phyloP scores from a whole-genome alignment of 306 rosid species.

The Corylus americana region DNA sequence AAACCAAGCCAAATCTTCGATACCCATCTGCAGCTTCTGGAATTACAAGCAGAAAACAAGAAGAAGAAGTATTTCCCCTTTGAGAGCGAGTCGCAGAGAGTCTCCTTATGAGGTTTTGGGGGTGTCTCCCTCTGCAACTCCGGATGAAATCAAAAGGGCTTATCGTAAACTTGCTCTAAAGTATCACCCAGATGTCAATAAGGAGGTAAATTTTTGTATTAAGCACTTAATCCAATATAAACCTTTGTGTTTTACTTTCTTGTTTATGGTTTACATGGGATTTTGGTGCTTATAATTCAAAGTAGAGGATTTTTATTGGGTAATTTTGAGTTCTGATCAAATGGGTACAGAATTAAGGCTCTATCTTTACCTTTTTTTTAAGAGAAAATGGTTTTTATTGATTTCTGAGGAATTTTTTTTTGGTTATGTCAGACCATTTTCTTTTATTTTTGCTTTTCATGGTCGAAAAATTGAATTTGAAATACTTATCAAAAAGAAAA shows the following conservation, averaged over 20 bases:
- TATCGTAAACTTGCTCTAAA: constrained; percentile 94
- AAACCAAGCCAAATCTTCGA: constrained; percentile 34
- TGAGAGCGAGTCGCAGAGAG: constrained; percentile 59
- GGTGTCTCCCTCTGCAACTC: constrained; percentile 71
- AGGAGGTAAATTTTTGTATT: constrained; percentile 57
- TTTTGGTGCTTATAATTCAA: not conserved
- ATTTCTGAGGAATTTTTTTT: not conserved
- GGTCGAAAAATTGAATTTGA: not conserved
- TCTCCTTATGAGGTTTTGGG: constrained; percentile 88
- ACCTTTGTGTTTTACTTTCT: not conserved
- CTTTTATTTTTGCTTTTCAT: not conserved
- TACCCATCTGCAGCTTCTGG: constrained; percentile 35
- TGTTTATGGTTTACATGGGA: not conserved
- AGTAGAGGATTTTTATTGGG: not conserved
- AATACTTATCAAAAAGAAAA: not conserved
- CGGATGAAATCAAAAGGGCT: constrained; percentile 74
- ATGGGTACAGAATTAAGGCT: not conserved
- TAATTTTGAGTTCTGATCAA: not conserved
- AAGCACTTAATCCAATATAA: not conserved
- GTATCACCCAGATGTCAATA: constrained; percentile 95
- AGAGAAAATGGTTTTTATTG: not conserved
- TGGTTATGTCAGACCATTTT: not conserved
- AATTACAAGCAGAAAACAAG: constrained; percentile 22
- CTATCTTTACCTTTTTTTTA: not conserved
- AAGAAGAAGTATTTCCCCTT: constrained; percentile 18